Evolutionary conservation across 345 rosid genomes (phyloP).

Genomic region (Populus ilicifolia): DNA sequence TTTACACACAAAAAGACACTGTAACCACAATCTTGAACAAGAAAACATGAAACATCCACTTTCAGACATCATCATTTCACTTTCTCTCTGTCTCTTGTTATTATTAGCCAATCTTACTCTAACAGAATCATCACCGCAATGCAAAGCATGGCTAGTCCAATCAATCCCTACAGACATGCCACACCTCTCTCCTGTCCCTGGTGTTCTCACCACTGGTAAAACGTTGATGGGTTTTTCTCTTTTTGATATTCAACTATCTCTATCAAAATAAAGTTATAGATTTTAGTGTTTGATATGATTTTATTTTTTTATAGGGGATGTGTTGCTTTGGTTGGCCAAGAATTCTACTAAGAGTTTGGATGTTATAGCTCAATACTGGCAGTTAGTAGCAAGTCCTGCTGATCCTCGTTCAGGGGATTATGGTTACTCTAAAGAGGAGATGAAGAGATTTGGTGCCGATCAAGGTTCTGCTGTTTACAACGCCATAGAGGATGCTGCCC

Average conservation of each 20-base stretch:
- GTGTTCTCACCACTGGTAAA: constrained; percentile 72
- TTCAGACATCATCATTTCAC: background rate
- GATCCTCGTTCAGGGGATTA: constrained; percentile 77
- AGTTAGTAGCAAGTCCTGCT: constrained; percentile 52
- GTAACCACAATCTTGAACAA: background rate
- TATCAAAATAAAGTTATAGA: background rate
- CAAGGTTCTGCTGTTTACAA: constrained; percentile 56
- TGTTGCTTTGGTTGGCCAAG: constrained; percentile 70
- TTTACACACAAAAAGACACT: background rate
- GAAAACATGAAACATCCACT: background rate
- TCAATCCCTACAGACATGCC: constrained; percentile 93
- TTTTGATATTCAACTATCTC: background rate
- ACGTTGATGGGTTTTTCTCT: no score
- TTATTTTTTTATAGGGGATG: constrained; percentile 45
- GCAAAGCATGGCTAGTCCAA: constrained; percentile 94
- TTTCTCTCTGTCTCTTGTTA: constrained; percentile 23
- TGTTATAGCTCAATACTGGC: constrained; percentile 88
- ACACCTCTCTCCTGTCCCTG: constrained; percentile 59
- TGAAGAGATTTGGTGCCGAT: constrained; percentile 52
- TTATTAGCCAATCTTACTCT: constrained; percentile 19
- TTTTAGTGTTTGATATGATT: no score
- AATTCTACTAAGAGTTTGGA: constrained; percentile 63
- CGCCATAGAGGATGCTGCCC: constrained; percentile 59
- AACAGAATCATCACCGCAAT: constrained; percentile 29
- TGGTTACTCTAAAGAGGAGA: constrained; percentile 55